Evolutionary conservation across 1,284 basidiomycete genomes (phyloP), one percentile per base, ranked within the genome.

Genomic region (Volvariella volvacea): DNA sequence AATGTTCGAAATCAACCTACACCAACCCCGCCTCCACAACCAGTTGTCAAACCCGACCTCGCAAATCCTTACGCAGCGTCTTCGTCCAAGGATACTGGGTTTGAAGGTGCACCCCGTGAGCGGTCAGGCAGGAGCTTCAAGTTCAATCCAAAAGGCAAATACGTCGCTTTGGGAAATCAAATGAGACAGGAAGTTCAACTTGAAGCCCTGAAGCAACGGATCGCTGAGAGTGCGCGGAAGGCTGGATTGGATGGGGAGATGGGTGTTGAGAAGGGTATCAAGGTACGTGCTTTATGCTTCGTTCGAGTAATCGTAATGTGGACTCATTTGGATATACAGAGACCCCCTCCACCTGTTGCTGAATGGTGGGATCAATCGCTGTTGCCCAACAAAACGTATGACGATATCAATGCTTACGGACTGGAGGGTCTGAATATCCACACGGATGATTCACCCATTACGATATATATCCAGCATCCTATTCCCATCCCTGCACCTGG

Each of bases 281-380:
- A 88, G 69, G 89, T 88, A 42, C 42, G 31, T 45, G 25, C 37
- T 43, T n/a, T 16, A 10, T 20, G 12, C 3, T 28, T 36, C n/a
- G 20, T 22, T 34, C 36, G 19, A 34, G n/a, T n/a, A n/a, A n/a
- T n/a, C 38, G 12, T 25, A 33, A 17, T 44, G 12, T 22, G 9
- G 20, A 22, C 36, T 28, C 3, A 30, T 44, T 25, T 55, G 92
- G 83, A 6, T 12, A 28, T 28, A 28, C 12, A 28, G 25, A 28
- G 92, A 37, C 78, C 82, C 46, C 75, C 85, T 0, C 95, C 95
- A 3, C 96, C 95, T 0, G 83, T 82, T 3, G 78, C 87, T 6
- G 95, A 99, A 63, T 99, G 95, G 95, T 99, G 96, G 95, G 96
- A 99, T 64, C 80, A 78, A 22, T 79, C 88, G 0, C 70, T 97